These are phyloP conservation scores for Podospora sp. DNA, from an alignment of 495 filamentous ascomycete species.

Conservation along the genomic window DNA sequence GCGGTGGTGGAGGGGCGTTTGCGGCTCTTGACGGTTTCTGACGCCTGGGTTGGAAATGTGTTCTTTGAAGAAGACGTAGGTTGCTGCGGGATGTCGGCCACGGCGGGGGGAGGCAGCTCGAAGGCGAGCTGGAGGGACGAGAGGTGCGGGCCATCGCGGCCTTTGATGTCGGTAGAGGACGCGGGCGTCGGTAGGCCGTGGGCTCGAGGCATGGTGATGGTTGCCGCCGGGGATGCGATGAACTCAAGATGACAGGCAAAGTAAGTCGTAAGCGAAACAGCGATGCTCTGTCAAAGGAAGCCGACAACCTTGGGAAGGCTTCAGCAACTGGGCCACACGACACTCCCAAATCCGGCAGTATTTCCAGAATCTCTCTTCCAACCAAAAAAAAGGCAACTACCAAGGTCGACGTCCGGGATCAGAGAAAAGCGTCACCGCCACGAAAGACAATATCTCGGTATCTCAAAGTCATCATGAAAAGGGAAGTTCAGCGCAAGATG, in stretches of 20 bases:
- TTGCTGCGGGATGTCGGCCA: conserved; percentile 41
- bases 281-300: background rate
- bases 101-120: conserved; percentile 81
- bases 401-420: background rate
- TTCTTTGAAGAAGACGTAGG: conserved; percentile 41
- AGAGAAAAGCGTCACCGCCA: too few relatives aligned
- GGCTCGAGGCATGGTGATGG: conserved; percentile 9
- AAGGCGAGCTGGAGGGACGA: conserved; percentile 59
- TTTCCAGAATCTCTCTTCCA: background rate
- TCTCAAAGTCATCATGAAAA: background rate
- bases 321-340: background rate
- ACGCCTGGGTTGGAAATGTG: conserved; percentile 52
- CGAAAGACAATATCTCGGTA: background rate
- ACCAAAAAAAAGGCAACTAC: background rate
- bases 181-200: conserved; percentile 78
- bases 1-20: conserved; percentile 55
- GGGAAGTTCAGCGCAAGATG: background rate
- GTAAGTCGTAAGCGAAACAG: background rate
- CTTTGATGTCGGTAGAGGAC: conserved; percentile 79
- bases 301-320: background rate
- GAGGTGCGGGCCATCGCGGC: conserved; percentile 70
- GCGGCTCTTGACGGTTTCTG: conserved; percentile 59
- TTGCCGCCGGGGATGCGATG: background rate
- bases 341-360: background rate
- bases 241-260: too few relatives aligned